phyloP scores from a whole-genome alignment of 257 asterid genomes.

The Solanum habrochaites region DNA sequence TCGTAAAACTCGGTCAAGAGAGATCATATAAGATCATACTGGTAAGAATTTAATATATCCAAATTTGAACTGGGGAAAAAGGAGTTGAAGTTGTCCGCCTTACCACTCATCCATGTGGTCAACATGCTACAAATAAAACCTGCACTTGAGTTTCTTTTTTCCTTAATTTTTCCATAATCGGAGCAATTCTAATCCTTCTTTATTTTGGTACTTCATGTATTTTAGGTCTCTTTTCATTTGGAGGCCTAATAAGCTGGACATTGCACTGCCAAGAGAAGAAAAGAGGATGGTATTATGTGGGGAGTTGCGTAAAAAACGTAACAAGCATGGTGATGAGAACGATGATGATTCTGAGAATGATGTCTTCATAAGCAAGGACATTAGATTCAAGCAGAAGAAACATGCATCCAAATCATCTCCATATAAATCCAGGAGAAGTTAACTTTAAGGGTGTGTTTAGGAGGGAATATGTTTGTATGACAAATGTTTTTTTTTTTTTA shows the following conservation, averaged over 20 bases:
- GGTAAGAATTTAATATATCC: not conserved
- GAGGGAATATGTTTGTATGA: not conserved
- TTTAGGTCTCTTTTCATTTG: constrained; percentile 85
- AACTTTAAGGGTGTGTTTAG: not conserved
- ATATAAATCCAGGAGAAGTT: constrained; percentile 11
- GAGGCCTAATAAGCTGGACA: constrained; percentile 55
- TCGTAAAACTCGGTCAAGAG: not conserved
- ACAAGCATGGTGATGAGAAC: constrained; percentile 28
- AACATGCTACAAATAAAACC: not conserved
- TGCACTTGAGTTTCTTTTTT: not conserved
- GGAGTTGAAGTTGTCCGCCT: not conserved
- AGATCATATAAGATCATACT: not conserved
- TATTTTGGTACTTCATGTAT: not conserved
- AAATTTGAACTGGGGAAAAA: not conserved
- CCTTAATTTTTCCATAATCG: not conserved
- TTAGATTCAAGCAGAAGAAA: constrained; percentile 36
- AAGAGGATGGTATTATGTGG: constrained; percentile 53
- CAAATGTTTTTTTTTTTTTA: no score
- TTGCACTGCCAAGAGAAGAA: constrained; percentile 23
- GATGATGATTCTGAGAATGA: constrained; percentile 43
- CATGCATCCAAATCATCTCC: constrained; percentile 20
- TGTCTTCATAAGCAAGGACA: constrained; percentile 11
- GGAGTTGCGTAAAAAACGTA: constrained; percentile 28
- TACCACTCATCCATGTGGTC: not conserved
- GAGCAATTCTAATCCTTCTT: not conserved